A percentile compares a stretch with the other conserved stretches of the same genome.
These are phyloP conservation scores for Suhomyces anneliseae DNA, from an alignment of 1,139 yeast species.

Conservation along the genomic window DNA sequence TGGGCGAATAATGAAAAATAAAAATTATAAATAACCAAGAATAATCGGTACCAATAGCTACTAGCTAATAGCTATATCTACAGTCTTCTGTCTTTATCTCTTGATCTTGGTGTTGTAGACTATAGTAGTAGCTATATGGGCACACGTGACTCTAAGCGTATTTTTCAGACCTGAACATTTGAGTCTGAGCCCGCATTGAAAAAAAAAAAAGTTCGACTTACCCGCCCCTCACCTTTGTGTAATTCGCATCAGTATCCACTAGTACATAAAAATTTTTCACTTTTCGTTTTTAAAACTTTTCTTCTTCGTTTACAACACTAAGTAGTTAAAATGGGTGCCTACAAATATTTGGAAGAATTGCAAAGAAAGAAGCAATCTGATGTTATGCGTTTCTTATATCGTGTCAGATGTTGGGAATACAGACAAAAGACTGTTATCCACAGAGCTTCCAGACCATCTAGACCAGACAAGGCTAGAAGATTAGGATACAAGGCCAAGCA, in stretches of 20 bases:
- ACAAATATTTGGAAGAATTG: constrained; percentile 98
- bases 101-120: too few relatives aligned
- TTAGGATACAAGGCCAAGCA: constrained; percentile 99
- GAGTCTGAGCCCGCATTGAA: constrained; percentile 2
- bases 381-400: constrained; percentile 96
- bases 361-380: constrained; percentile 99
- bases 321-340: constrained; percentile 85
- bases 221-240: constrained; percentile 10
- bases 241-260: constrained; percentile 1
- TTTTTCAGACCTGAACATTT: constrained; percentile 2
- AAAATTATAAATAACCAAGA: too few relatives aligned
- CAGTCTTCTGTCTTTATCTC: too few relatives aligned
- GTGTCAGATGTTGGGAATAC: constrained; percentile 99
- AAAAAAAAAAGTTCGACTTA: constrained; percentile 1
- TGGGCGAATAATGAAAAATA: too few relatives aligned
- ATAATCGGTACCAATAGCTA: too few relatives aligned
- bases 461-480: constrained; percentile 99
- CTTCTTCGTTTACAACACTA: constrained; percentile 16
- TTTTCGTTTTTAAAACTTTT: constrained; percentile 7
- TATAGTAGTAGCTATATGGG: background rate
- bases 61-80: too few relatives aligned
- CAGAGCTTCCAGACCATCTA: constrained; percentile 98
- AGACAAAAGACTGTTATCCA: constrained; percentile 98
- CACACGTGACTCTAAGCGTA: constrained; percentile 4
- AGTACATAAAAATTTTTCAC: constrained; percentile 15